Conservation (phyloP, 306 rosid species). For the Cucurbita argyrosperma region DNA sequence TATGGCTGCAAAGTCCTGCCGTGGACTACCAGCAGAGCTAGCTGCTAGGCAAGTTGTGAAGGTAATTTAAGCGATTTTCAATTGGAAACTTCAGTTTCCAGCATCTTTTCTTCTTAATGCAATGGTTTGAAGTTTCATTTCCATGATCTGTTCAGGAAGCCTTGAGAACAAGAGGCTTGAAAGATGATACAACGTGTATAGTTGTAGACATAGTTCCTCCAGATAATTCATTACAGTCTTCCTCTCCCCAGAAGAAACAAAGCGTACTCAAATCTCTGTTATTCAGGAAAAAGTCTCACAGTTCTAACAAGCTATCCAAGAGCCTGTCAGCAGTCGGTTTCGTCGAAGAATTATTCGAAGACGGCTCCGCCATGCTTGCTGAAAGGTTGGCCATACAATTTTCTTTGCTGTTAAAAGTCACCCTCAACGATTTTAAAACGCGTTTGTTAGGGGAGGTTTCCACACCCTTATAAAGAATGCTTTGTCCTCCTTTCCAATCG, state of each 20-base stretch:
- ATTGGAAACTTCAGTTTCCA: neutral
- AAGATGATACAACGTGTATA: slow-evolving; percentile 90
- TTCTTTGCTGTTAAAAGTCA: neutral
- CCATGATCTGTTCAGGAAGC: slow-evolving; percentile 45
- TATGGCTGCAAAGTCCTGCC: slow-evolving; percentile 71
- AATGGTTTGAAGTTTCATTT: neutral
- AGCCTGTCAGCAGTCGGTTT: slow-evolving; percentile 68
- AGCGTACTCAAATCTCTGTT: slow-evolving; percentile 46
- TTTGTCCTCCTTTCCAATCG: no score
- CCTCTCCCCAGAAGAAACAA: slow-evolving; percentile 54
- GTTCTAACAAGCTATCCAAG: slow-evolving; percentile 49
- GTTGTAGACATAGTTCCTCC: slow-evolving; percentile 86
- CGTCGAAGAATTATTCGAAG: slow-evolving; percentile 90
- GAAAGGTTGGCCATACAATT: slow-evolving; percentile 42
- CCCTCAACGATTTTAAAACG: no score
- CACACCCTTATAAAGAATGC: no score
- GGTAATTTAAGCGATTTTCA: slow-evolving; percentile 23
- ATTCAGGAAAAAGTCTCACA: slow-evolving; percentile 50
- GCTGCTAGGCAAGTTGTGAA: slow-evolving; percentile 90
- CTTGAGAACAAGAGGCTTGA: slow-evolving; percentile 64
- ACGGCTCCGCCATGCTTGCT: slow-evolving; percentile 98
- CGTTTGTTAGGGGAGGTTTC: no score
- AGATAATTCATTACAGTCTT: slow-evolving; percentile 31
- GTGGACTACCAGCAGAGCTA: slow-evolving; percentile 86
- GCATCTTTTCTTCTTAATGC: neutral